A percentile compares a stretch with the other conserved stretches of the same genome.
Conservation (phyloP, 768 basidiomycete genomes). For the Boletus rubropictus region DNA sequence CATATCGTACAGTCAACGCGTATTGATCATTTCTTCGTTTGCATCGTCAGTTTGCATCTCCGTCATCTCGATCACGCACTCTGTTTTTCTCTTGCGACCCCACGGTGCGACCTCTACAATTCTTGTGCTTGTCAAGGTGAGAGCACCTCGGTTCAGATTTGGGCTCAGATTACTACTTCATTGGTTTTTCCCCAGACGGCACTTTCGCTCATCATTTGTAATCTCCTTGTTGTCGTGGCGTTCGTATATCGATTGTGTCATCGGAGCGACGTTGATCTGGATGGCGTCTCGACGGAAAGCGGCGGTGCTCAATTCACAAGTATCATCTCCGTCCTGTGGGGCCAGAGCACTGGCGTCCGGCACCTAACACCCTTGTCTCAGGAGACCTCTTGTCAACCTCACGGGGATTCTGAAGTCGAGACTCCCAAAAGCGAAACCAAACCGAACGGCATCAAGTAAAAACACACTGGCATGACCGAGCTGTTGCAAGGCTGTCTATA, state of each 20-base stretch:
- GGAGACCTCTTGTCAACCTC: background rate
- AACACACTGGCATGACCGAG: background rate
- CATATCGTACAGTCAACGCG: background rate
- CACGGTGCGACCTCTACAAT: background rate
- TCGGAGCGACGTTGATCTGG: background rate
- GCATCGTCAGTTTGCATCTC: conserved; percentile 12
- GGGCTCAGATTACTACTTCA: background rate
- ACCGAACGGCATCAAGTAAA: background rate
- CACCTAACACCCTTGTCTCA: background rate
- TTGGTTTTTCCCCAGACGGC: conserved; percentile 7
- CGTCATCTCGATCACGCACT: conserved; percentile 6
- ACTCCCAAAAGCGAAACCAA: background rate
- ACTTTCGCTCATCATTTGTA: conserved; percentile 9
- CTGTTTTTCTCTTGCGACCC: background rate
- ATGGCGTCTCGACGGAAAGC: background rate
- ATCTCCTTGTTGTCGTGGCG: conserved; percentile 9
- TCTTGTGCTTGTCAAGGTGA: conserved; percentile 11
- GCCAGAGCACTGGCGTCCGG: background rate
- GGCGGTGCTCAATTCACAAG: background rate
- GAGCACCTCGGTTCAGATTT: background rate
- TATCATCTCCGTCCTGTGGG: background rate
- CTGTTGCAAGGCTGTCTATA: background rate
- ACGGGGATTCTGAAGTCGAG: background rate
- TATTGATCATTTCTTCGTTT: conserved; percentile 8
- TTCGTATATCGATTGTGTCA: conserved; percentile 5